Conservation (phyloP, 208 protist species). For the Endotrypanum monterogeii region DNA sequence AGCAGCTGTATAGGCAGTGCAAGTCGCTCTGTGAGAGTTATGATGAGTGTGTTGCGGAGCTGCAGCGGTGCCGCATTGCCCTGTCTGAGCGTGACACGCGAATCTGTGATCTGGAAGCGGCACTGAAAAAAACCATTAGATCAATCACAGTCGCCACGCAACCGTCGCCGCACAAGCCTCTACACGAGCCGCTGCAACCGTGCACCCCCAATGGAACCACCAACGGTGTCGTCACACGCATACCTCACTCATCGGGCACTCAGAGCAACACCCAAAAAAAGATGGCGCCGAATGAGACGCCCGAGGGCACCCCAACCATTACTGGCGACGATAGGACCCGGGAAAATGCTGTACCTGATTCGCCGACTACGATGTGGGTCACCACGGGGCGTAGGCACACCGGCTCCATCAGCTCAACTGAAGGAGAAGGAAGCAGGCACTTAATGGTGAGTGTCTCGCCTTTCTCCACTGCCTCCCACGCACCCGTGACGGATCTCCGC, state of each 20-base stretch:
- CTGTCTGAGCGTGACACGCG: constrained; percentile 26
- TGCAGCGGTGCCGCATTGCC: constrained; percentile 23
- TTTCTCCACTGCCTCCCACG: constrained; percentile 27
- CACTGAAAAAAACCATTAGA: not conserved
- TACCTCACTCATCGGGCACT: not conserved
- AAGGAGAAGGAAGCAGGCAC: constrained; percentile 20
- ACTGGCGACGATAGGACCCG: not conserved
- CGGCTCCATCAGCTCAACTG: not conserved
- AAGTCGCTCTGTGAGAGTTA: constrained; percentile 58
- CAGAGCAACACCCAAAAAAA: not conserved
- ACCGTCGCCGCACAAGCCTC: not conserved
- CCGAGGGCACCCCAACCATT: not conserved
- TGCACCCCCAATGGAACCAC: constrained; percentile 1
- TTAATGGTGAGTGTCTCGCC: constrained; percentile 35
- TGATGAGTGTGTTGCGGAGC: constrained; percentile 59
- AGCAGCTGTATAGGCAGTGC: constrained; percentile 61
- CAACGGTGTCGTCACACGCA: not conserved
- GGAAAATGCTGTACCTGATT: not conserved
- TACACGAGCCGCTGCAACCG: not conserved
- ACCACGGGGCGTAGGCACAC: not conserved
- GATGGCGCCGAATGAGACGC: not conserved
- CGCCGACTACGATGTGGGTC: not conserved
- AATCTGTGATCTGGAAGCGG: constrained; percentile 31
- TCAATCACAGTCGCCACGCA: not conserved
- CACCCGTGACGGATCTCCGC: not conserved